These are phyloP conservation scores for Coemansia sp. DNA, from an alignment of 192 early-diverging fungal species.

Conservation along the genomic window DNA sequence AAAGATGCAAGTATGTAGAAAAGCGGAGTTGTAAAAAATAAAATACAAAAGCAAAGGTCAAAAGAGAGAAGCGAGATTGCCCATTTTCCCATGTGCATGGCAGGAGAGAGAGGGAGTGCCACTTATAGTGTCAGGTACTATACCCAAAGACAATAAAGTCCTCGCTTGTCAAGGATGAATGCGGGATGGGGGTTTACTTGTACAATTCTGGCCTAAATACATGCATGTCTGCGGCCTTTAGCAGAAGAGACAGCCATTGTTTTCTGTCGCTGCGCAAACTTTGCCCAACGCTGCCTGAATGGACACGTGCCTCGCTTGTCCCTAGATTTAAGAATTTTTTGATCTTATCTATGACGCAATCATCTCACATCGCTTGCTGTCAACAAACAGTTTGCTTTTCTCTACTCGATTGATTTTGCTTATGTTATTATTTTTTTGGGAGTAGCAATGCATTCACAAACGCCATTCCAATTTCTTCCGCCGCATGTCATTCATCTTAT, in stretches of 20 bases:
- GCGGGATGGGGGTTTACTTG: neutral
- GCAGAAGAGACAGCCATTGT: neutral
- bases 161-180: neutral
- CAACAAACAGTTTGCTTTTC: neutral
- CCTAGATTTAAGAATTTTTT: neutral
- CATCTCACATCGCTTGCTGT: neutral
- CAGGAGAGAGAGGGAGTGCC: neutral
- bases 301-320: neutral
- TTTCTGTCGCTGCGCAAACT: neutral
- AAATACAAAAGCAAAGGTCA: neutral
- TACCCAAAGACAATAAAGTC: neutral
- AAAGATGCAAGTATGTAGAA: neutral
- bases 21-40: neutral
- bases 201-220: conserved; percentile 8
- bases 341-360: neutral
- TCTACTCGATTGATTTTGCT: neutral
- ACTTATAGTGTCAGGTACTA: neutral
- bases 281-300: neutral
- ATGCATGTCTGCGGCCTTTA: neutral
- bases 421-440: neutral
- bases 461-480: too few species aligned
- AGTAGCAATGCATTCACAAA: too few species aligned
- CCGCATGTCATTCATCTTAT: too few species aligned
- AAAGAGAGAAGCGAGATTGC: conserved; percentile 9
- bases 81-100: neutral